phyloP scores from a whole-genome alignment of 176 grass and related monocot species.

The Cenchrus purpureus region DNA sequence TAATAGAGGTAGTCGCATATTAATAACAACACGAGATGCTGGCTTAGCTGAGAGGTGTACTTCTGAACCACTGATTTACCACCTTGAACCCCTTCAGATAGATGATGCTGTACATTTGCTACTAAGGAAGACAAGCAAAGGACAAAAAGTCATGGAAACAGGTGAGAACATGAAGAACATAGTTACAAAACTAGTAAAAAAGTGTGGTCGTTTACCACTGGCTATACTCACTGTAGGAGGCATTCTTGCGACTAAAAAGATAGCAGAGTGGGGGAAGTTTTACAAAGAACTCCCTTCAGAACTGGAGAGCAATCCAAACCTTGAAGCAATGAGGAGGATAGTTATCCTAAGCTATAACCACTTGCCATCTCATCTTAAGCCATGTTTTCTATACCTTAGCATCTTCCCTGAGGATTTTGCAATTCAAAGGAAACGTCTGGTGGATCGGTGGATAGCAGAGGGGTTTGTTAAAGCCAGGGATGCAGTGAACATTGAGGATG shows the following conservation, averaged over 20 bases:
- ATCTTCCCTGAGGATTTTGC: slow-evolving; percentile 42
- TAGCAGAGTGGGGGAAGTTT: neutral
- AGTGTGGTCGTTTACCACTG: slow-evolving; percentile 22
- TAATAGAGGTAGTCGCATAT: slow-evolving; percentile 2
- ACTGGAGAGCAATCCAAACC: slow-evolving; percentile 28
- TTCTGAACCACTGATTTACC: slow-evolving; percentile 12
- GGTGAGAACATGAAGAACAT: neutral
- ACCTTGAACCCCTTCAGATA: slow-evolving; percentile 14
- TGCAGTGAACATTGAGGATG: neutral
- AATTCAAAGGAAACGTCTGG: neutral
- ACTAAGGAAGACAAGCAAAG: slow-evolving; percentile 14
- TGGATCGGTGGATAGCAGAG: slow-evolving; percentile 39
- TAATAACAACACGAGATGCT: slow-evolving; percentile 34
- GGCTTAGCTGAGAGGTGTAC: slow-evolving; percentile 26
- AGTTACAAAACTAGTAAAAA: slow-evolving; percentile 20
- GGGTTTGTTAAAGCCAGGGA: neutral
- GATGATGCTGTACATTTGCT: slow-evolving; percentile 29
- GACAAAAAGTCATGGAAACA: neutral
- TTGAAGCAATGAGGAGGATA: slow-evolving; percentile 19
- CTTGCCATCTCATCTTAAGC: slow-evolving; percentile 41
- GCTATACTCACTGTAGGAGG: slow-evolving; percentile 40
- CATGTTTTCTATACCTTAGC: slow-evolving; percentile 38
- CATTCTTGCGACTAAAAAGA: neutral
- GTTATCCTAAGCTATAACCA: slow-evolving; percentile 28
- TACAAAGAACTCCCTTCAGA: slow-evolving; percentile 3